phyloP scores from a whole-genome alignment of 228 moss, liverwort and hornwort species.

The Sphagnum fallax region DNA sequence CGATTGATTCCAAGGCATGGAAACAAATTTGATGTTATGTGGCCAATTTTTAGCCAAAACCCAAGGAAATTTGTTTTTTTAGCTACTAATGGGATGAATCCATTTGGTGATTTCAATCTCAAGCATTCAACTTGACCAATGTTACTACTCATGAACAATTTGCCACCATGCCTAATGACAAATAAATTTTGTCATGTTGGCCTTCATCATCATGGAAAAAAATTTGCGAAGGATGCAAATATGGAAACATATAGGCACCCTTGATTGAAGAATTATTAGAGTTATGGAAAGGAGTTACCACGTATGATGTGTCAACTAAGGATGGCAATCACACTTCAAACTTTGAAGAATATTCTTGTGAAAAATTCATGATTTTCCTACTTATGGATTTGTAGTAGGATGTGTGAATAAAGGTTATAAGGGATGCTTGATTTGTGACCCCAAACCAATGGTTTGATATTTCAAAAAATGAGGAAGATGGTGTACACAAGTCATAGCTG shows the following conservation, averaged over 20 bases:
- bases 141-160: too few relatives aligned
- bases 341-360: conserved; percentile 10
- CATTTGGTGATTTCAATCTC: too few relatives aligned
- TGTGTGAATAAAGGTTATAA: not conserved
- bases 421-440: conserved; percentile 17
- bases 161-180: too few relatives aligned
- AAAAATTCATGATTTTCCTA: conserved; percentile 15
- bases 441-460: not conserved
- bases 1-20: not conserved
- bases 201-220: too few relatives aligned
- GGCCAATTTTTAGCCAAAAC: not conserved
- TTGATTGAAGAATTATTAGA: conserved; percentile 10
- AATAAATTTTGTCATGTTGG: too few relatives aligned
- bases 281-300: conserved; percentile 11
- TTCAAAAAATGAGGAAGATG: too few relatives aligned
- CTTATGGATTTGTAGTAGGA: conserved; percentile 8
- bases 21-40: too few relatives aligned
- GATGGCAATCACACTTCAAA: not conserved
- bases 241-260: conserved; percentile 11
- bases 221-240: not conserved
- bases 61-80: too few relatives aligned
- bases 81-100: too few relatives aligned
- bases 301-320: not conserved
- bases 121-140: too few relatives aligned
- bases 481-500: too few relatives aligned